Evolutionary conservation across 2,329 filamentous ascomycete genomes (phyloP), one percentile per base, ranked within the genome.

Genomic region (Ceratocystis papillata): DNA sequence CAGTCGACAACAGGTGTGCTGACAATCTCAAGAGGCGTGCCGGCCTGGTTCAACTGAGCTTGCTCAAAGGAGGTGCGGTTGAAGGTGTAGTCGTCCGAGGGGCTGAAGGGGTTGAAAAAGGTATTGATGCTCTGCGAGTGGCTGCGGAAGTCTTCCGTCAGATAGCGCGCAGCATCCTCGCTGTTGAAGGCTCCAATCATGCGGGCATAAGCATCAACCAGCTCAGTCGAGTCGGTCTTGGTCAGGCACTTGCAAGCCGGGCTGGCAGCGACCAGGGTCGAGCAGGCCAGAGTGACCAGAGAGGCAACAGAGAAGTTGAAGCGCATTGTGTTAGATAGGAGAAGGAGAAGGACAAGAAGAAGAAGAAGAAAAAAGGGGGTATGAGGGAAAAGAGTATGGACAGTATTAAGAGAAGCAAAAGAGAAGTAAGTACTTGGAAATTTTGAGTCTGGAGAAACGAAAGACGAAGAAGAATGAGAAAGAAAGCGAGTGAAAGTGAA

Each of bases 131-230:
- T 67, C 64, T 69, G 65, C 59, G 67, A 68, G 45, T 64, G 65
- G 45, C 65, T 65, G 53, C 55, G 60, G 55, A 67, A 69, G 63
- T 69, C 65, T 12, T 69, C 68, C 6, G 66, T 59, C 25, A 69
- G 65, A 62, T 68, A 69, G 44, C 63, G 62, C 12, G 61, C 53
- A 5, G 66, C 66, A 41, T 67, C 66, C 28, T 80, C 80, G 69
- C 81, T 78, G 71, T 83, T 80, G 68, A 82, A 83, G 61, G 76
- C 79, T 33, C 81, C 81, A 68, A 83, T 80, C 0, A 84, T 76
- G 0, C 76, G 75, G 33, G 76, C 80, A 70, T 81, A 83, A 46
- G 67, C 66, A 5, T 67, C 60, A 46, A 65, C 62, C 46, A 69
- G 48, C 44, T 68, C 66, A 22, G 45, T 44, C 53, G 66, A 63